A percentile compares a stretch with the other conserved stretches of the same genome.
These are phyloP conservation scores for Rhizoclosmatium sp. DNA, from an alignment of 192 early-diverging fungal genomes.

Conservation along the genomic window DNA sequence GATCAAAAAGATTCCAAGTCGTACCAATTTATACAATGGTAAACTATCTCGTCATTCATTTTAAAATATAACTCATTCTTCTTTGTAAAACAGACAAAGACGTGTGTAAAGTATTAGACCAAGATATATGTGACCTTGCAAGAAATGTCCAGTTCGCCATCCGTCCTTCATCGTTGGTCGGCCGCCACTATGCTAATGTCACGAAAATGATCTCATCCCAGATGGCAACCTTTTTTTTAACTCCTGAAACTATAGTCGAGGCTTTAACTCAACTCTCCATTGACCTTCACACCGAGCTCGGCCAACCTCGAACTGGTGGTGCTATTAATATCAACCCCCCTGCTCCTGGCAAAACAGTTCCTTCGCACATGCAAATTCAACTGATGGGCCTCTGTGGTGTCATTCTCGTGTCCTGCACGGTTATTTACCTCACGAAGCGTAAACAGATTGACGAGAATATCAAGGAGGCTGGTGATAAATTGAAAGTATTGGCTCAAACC, in stretches of 20 bases:
- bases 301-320: background rate
- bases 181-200: constrained; percentile 33
- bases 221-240: constrained; percentile 24
- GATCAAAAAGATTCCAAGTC: constrained; percentile 11
- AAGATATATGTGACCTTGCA: constrained; percentile 26
- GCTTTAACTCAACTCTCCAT: background rate
- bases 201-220: constrained; percentile 7
- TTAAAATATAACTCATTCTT: background rate
- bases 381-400: constrained; percentile 27
- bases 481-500: constrained; percentile 6
- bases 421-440: constrained; percentile 24
- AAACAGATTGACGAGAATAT: constrained; percentile 32
- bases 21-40: constrained; percentile 28
- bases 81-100: constrained; percentile 6
- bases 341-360: constrained; percentile 25
- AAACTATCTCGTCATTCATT: background rate
- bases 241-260: constrained; percentile 16
- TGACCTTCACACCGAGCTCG: background rate
- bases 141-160: constrained; percentile 16
- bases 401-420: constrained; percentile 26
- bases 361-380: constrained; percentile 33
- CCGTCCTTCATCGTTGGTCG: constrained; percentile 33
- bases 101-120: constrained; percentile 11
- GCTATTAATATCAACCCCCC: constrained; percentile 23
- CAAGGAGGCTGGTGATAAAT: constrained; percentile 8